Base-by-base conservation (phyloP, 106 monocot species). In the Dioscorea alata region DNA sequence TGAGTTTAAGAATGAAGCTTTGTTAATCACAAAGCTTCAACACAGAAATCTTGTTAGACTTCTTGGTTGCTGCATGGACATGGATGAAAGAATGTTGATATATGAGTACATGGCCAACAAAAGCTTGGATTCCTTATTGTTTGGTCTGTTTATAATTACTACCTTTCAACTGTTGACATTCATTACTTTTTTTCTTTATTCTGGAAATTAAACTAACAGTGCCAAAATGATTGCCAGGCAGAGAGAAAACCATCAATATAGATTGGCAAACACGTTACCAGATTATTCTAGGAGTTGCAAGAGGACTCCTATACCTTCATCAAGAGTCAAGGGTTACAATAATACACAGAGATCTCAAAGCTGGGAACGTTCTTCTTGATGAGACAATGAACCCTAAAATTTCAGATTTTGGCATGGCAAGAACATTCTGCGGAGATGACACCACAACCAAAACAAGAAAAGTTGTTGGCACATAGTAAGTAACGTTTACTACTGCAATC, bases 401-500 rank as follows among this genome's bases (percentile, higher is more conserved):
- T 50, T 83, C 83, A 20, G 78, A 83, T 20, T 83, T 83, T 42
- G 83, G 83, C 5, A 69, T 75, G 64, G 83, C 83, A 4, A 79
- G 79, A 68, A 67, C 79, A 25, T 83, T 79, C 34, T 53, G 50
- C 33, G 51, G 57, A 2, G 75, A 79, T 51, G 68, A 68, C 13
- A 33, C 59, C 16, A 50, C 59, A 50, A 57, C 20, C 0, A 70
- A 75, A 4, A 78, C 78, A 18, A 74, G 48, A 33, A 71, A 57
- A 71, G 66, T 78, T 9, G 78, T 78, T 9, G 83, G 83, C 2
- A 83, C 83, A 67, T 75, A 67, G 83, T 83, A 75, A 83, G 83
- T 68, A 23, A 32, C 7, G 16, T 70, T 22, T 34, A 34, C 7
- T 18, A 16, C 13, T 68, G 6, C 28, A 25, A 24, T 25, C 7